These are phyloP conservation scores for Fusarium sp. DNA, from an alignment of 2,329 filamentous ascomycete species.

Conservation along the genomic window DNA sequence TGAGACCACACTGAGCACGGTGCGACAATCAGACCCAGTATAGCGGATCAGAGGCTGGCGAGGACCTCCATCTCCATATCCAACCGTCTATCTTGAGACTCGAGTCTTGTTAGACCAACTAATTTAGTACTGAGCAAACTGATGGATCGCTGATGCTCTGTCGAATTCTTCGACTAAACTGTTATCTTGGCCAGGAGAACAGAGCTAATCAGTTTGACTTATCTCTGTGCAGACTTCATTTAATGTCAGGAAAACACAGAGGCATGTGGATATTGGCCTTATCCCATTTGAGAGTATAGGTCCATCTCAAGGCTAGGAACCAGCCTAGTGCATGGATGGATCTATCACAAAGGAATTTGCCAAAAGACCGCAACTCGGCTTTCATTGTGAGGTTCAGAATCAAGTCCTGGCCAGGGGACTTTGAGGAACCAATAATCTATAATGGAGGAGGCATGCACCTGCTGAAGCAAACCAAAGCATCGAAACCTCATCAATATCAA, in stretches of 20 bases:
- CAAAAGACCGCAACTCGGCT: slow-evolving; percentile 3
- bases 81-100: background rate
- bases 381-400: background rate
- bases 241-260: background rate
- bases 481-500: slow-evolving; percentile 3
- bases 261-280: background rate
- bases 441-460: background rate
- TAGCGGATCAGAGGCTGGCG: slow-evolving; percentile 36
- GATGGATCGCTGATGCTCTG: background rate
- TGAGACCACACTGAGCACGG: slow-evolving; percentile 33
- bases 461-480: background rate
- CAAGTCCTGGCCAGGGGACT: background rate
- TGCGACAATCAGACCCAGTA: slow-evolving; percentile 43
- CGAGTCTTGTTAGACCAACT: background rate
- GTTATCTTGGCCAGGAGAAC: background rate
- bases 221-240: background rate
- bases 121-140: background rate
- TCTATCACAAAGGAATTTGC: background rate
- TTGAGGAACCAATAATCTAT: background rate
- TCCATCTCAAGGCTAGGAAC: slow-evolving; percentile 4
- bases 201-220: background rate
- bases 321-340: slow-evolving; percentile 15
- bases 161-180: background rate
- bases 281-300: background rate
- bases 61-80: slow-evolving; percentile 11